Percentiles rank a stretch among this genome's conserved stretches.
phyloP scores from a whole-genome alignment of 1,139 yeast species.

The Meyerozyma guilliermondii region DNA sequence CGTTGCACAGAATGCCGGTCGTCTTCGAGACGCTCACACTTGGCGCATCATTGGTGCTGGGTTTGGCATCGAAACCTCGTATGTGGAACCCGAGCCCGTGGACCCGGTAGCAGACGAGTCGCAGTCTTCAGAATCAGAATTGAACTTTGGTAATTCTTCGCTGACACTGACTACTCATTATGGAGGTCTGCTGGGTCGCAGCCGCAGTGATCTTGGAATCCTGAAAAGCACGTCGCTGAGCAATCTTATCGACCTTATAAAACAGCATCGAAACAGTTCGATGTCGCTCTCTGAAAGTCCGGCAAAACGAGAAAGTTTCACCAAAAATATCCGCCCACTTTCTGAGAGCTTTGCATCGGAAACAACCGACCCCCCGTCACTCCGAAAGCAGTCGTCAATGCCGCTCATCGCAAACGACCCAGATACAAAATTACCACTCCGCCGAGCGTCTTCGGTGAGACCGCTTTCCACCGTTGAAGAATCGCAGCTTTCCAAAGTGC shows the following conservation, averaged over 20 bases:
- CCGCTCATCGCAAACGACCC: conserved; percentile 4
- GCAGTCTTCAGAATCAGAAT: conserved; percentile 35
- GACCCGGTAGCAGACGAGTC: conserved; percentile 11
- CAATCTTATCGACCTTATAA: conserved; percentile 22
- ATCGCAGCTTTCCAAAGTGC: background rate
- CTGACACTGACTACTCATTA: conserved; percentile 40
- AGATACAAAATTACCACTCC: background rate
- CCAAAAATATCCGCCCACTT: background rate
- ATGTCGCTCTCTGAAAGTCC: conserved; percentile 12
- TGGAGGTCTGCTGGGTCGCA: conserved; percentile 17
- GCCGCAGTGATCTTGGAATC: background rate
- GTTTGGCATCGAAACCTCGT: conserved; percentile 40
- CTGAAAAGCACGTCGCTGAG: conserved; percentile 11
- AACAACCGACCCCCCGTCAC: conserved; percentile 31
- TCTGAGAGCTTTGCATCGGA: conserved; percentile 4
- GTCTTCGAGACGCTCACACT: conserved; percentile 57
- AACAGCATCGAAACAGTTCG: conserved; percentile 15
- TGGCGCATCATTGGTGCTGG: conserved; percentile 65
- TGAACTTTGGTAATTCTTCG: conserved; percentile 40
- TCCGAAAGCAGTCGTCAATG: conserved; percentile 11
- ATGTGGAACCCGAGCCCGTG: background rate
- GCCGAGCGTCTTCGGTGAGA: background rate
- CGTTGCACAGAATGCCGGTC: conserved; percentile 50
- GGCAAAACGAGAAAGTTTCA: background rate
- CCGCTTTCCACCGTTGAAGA: background rate